A percentile compares a stretch with the other conserved stretches of the same genome.
These are phyloP conservation scores for Citrullus mucosospermus DNA, from an alignment of 306 rosid genomes.

Conservation along the genomic window DNA sequence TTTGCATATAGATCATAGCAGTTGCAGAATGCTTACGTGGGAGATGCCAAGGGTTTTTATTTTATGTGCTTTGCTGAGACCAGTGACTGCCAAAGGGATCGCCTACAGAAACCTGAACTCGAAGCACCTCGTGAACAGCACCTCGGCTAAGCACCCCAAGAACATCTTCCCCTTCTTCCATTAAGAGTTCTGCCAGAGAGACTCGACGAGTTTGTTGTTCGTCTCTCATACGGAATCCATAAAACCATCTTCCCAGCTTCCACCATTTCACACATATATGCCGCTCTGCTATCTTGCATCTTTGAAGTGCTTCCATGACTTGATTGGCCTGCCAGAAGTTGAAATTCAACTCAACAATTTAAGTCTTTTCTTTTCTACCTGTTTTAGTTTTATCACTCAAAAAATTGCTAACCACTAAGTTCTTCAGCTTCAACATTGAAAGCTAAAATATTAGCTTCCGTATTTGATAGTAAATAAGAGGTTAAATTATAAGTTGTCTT, in stretches of 20 bases:
- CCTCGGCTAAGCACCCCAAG: conserved; percentile 71
- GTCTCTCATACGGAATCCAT: conserved; percentile 68
- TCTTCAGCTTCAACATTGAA: neutral
- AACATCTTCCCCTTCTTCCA: conserved; percentile 30
- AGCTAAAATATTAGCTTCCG: neutral
- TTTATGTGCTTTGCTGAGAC: conserved; percentile 12
- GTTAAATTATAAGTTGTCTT: too few species aligned
- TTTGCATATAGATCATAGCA: neutral
- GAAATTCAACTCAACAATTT: neutral
- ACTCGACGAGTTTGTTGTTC: conserved; percentile 36
- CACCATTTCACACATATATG: conserved; percentile 65
- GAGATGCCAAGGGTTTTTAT: neutral
- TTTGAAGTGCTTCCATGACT: conserved; percentile 33
- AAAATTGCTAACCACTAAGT: neutral
- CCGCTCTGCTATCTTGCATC: conserved; percentile 34
- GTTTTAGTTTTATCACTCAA: neutral
- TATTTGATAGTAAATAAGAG: neutral
- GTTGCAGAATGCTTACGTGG: neutral
- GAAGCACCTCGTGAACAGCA: conserved; percentile 63
- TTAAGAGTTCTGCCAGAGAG: conserved; percentile 34
- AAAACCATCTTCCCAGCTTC: conserved; percentile 84
- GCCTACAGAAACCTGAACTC: conserved; percentile 44
- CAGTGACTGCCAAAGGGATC: conserved; percentile 21
- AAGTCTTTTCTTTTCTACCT: neutral
- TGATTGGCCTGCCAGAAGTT: conserved; percentile 33